Evolutionary conservation across 2,329 filamentous ascomycete genomes (phyloP).

Genomic region (Fusarium chaquense): DNA sequence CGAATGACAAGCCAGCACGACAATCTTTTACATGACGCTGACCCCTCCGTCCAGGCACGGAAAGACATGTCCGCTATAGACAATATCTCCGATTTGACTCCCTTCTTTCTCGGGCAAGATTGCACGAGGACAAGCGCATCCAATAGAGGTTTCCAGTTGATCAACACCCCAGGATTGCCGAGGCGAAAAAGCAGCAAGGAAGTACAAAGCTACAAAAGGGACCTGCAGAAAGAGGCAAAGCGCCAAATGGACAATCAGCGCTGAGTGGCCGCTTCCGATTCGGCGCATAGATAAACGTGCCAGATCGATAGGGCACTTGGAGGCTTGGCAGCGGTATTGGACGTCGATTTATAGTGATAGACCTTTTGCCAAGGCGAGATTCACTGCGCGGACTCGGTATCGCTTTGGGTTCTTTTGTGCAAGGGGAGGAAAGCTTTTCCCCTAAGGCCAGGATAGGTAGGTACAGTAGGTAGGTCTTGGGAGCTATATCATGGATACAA

Average conservation of each 20-base stretch:
- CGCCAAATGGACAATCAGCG: constrained; percentile 7
- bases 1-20: constrained; percentile 20
- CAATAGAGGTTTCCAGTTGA: constrained; percentile 21
- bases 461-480: background rate
- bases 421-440: constrained; percentile 1
- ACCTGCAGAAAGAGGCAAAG: constrained; percentile 48
- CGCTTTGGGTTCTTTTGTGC: constrained; percentile 33
- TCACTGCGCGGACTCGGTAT: constrained; percentile 26
- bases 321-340: constrained; percentile 26
- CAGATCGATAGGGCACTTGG: constrained; percentile 45
- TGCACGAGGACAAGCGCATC: constrained; percentile 22
- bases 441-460: constrained; percentile 23
- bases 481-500: constrained; percentile 30
- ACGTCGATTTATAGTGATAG: constrained; percentile 19
- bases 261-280: constrained; percentile 37
- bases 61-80: constrained; percentile 19
- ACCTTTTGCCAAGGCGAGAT: constrained; percentile 24
- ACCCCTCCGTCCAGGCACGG: constrained; percentile 3
- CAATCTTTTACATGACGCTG: background rate
- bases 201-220: constrained; percentile 28
- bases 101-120: constrained; percentile 31
- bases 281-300: constrained; percentile 47
- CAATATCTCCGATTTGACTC: constrained; percentile 10
- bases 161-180: constrained; percentile 23
- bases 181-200: constrained; percentile 31